These are phyloP conservation scores for Russula virescens DNA, from an alignment of 768 basidiomycete species.

Conservation along the genomic window DNA sequence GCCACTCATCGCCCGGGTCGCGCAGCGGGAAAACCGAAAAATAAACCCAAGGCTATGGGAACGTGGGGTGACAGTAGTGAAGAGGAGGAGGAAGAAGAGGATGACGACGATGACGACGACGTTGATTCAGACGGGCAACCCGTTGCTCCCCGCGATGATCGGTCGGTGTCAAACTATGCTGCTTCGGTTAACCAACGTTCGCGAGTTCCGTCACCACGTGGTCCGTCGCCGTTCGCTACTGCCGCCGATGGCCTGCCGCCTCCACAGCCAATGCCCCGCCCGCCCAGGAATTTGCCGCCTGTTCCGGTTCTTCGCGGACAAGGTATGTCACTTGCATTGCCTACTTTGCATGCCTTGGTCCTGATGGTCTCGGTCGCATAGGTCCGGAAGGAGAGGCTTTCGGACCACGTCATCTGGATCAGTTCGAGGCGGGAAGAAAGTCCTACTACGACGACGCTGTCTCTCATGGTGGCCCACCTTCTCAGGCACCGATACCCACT, in stretches of 20 bases:
- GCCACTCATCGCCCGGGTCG: constrained; percentile 72
- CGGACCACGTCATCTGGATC: constrained; percentile 50
- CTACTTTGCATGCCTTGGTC: not conserved
- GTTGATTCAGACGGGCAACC: constrained; percentile 57
- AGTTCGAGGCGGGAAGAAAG: constrained; percentile 45
- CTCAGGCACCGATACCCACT: constrained; percentile 15
- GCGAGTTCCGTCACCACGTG: constrained; percentile 13
- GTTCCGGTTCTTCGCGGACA: constrained; percentile 20
- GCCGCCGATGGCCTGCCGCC: constrained; percentile 3
- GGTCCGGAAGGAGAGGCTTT: constrained; percentile 35
- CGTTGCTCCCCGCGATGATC: constrained; percentile 21
- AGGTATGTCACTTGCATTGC: constrained; percentile 7
- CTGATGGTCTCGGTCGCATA: constrained; percentile 22
- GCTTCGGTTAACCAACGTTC: constrained; percentile 20
- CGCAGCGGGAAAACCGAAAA: constrained; percentile 37
- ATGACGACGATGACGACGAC: constrained; percentile 59
- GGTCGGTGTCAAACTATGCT: constrained; percentile 20
- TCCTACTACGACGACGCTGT: constrained; percentile 50
- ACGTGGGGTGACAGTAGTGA: constrained; percentile 71
- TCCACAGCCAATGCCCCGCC: constrained; percentile 18
- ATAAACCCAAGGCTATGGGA: constrained; percentile 38
- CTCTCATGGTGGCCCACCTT: constrained; percentile 6
- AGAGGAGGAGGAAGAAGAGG: constrained; percentile 70
- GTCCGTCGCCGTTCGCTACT: constrained; percentile 17
- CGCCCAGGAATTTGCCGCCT: constrained; percentile 25